These are phyloP conservation scores for Nyctanthes arbortristis DNA, from an alignment of 257 asterid species.

Conservation along the genomic window DNA sequence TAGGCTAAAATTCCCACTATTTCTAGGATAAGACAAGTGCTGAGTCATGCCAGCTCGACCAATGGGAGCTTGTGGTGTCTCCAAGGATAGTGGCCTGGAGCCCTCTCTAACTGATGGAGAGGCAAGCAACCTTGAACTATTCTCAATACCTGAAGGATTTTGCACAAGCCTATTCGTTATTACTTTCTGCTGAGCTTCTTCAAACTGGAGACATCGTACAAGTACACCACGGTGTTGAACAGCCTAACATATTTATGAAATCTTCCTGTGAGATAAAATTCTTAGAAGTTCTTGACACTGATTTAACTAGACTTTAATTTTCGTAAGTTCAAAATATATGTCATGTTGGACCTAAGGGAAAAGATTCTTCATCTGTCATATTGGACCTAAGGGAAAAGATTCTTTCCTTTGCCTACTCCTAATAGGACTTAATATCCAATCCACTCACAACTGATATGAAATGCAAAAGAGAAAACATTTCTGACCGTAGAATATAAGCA, in stretches of 20 bases:
- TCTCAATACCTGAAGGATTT: conserved; percentile 27
- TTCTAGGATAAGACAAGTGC: conserved; percentile 29
- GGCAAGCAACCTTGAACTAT: conserved; percentile 19
- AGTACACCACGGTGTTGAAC: conserved; percentile 46
- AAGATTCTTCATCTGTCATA: not conserved
- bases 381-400: too few relatives aligned
- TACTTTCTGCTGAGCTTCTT: conserved; percentile 42
- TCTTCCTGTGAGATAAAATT: conserved; percentile 18
- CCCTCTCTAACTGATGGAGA: conserved; percentile 33
- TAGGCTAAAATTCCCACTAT: conserved; percentile 26
- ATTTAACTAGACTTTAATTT: not conserved
- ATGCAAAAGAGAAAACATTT: not conserved
- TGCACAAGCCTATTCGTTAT: conserved; percentile 26
- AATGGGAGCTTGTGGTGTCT: conserved; percentile 35
- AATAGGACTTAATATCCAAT: too few relatives aligned
- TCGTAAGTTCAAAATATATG: not conserved
- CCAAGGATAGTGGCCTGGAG: conserved; percentile 29
- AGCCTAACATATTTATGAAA: conserved; percentile 43
- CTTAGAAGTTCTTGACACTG: conserved; percentile 8
- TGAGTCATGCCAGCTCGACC: conserved; percentile 33
- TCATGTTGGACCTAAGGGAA: not conserved
- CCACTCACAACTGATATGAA: not conserved
- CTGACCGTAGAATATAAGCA: not conserved
- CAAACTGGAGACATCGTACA: conserved; percentile 71
- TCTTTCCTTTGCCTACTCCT: too few relatives aligned